Base-by-base conservation (phyloP, 495 filamentous ascomycete genomes). In the Aspergillus haitiensis region DNA sequence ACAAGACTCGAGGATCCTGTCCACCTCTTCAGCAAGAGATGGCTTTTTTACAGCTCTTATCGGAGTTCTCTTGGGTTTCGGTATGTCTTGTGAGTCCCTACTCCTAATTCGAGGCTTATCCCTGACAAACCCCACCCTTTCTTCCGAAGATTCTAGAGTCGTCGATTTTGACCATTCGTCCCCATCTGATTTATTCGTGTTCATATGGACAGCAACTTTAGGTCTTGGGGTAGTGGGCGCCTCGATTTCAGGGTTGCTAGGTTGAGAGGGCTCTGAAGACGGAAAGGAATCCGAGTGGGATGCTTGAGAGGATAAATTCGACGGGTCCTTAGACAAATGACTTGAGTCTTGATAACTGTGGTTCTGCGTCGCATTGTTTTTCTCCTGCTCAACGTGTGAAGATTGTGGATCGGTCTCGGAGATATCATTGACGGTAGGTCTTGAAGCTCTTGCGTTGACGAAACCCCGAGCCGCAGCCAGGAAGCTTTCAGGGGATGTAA, bases 401-500 rank as follows among this genome's bases (percentile, higher is more conserved):
- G 36, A 6, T 7, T 31, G 7, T 31, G 18, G 35, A 13, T 13
- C 49, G 15, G 36, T 2, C 5, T 32, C 46, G 18, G 40, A 32
- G 34, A 47, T 65, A 47, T 54, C 33, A 54, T 52, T 13, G 58
- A 59, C 40, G 61, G 52, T 21, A 37, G n/a, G n/a, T 12, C 31
- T n/a, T 21, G 32, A 15, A 50, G 49, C 39, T 5, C 36, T 60
- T 47, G 53, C 48, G 40, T 36, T 34, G 42, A 48, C 33, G 15
- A 61, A 1, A 10, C 33, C 59, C 21, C 60, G 58, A 52, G 57
- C 58, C 36, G 45, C 65, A 32, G 61, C 65, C 8, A 70, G 34
- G 44, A 70, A 70, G 35, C 33, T 45, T 39, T 63, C 67, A 51
- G 67, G 65, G 27, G 57, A 21, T 36, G 62, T 55, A 21, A 70